Evolutionary conservation across 1,284 basidiomycete species (phyloP), one percentile per base, ranked within the genome.

Genomic region (Agroathelia rolfsii): DNA sequence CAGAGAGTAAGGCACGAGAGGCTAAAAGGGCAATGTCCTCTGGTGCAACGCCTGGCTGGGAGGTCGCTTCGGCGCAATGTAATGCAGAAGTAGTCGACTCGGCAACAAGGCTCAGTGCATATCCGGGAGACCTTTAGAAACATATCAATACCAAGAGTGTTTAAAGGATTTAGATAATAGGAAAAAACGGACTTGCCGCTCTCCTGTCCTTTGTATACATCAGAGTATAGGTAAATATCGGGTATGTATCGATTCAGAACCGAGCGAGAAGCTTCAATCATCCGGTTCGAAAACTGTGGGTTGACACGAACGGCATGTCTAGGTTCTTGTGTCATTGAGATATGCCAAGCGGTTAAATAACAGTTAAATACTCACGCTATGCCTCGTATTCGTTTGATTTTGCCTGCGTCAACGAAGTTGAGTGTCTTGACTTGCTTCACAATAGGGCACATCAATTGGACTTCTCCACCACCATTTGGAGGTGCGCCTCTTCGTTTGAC

Each of bases 201-300:
- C 41, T 98, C 95, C 15, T 92, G 87, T 6, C 93, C 93, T 52
- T 95, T 92, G 61, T 96, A 98, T 9, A 97, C 92, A 48, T 98
- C 95, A 1, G 95, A 95, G 53, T 97, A 95, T 17, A 99, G 74
- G 56, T 98, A 97, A 18, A 97, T 88, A 52, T 99, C 95, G 16
- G 94, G 94, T 40, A 98, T 95, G 57, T 88, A 97, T 3, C 93
- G 79, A 51, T 97, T 97, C 22, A 99, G 68, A 15, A 98, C 69
- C 3, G 85, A 86, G 25, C 95, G 76, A 7, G 89, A 79, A 2
- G 90, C 72, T 49, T 97, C 94, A 36, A 98, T 95, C 79, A 98
- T 89, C 28, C 95, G 76, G 56, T 96, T 97, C 2, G 93, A 92
- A 52, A 98, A 89, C 51, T 98, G 93, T 12, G 95, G 94, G 40